Conservation (phyloP, 352 stramenopile genomes). For the Pythium scleroteichum region DNA sequence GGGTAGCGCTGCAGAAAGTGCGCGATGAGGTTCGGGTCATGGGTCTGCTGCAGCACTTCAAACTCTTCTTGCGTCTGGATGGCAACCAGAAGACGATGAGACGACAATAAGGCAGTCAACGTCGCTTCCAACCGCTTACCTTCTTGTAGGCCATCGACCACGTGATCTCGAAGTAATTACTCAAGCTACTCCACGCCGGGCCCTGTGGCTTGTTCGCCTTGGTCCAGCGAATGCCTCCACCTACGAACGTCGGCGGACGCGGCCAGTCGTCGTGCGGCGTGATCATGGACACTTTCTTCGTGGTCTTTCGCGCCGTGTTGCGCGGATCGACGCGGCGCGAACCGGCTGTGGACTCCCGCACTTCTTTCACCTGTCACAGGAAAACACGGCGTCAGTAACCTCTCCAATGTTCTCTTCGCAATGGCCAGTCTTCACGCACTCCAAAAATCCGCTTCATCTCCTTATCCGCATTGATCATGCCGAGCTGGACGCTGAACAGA, state of each 20-base stretch:
- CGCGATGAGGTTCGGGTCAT: conserved; percentile 81
- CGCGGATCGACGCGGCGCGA: conserved; percentile 60
- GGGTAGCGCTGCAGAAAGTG: conserved; percentile 84
- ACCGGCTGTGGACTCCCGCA: conserved; percentile 31
- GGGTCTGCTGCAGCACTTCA: conserved; percentile 73
- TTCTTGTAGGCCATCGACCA: conserved; percentile 90
- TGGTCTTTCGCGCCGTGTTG: conserved; percentile 53
- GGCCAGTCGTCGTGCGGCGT: conserved; percentile 82
- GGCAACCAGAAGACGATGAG: neutral
- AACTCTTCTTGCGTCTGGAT: conserved; percentile 79
- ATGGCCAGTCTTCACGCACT: conserved; percentile 30
- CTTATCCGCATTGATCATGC: conserved; percentile 83
- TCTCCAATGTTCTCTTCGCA: too few species aligned
- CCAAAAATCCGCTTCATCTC: conserved; percentile 91
- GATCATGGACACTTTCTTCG: conserved; percentile 78
- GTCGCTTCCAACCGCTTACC: conserved; percentile 29
- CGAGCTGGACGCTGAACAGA: conserved; percentile 66
- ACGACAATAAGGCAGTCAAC: neutral
- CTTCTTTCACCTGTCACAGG: conserved; percentile 58
- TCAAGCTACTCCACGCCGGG: conserved; percentile 62
- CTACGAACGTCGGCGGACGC: conserved; percentile 84
- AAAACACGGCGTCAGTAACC: neutral
- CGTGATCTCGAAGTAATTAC: conserved; percentile 83
- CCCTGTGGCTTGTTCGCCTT: conserved; percentile 74
- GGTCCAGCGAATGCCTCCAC: conserved; percentile 83